Evolutionary conservation across 768 basidiomycete species (phyloP).

Genomic region (Rhizopogon vulgaris): DNA sequence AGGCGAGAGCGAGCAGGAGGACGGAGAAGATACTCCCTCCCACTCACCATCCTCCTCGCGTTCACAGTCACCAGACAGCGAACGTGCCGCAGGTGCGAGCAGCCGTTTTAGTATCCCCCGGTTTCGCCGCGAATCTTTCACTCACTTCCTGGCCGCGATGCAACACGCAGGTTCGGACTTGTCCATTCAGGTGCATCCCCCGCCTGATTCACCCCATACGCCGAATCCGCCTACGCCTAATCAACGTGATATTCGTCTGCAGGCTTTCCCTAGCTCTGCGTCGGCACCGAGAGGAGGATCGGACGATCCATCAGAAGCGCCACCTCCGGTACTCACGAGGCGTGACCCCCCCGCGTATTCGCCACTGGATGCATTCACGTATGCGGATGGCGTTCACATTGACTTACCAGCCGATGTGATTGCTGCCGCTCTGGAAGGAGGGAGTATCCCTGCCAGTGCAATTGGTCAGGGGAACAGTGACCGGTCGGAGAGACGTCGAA

Average conservation of each 20-base stretch:
- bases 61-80: conserved; percentile 51
- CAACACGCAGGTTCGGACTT: conserved; percentile 63
- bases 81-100: conserved; percentile 70
- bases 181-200: conserved; percentile 66
- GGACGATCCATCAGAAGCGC: conserved; percentile 22
- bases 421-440: conserved; percentile 79
- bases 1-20: conserved; percentile 16
- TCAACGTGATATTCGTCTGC: conserved; percentile 74
- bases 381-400: conserved; percentile 85
- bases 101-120: conserved; percentile 75
- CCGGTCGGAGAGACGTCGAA: conserved; percentile 52
- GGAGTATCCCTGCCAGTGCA: conserved; percentile 50
- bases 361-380: conserved; percentile 79
- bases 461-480: conserved; percentile 44
- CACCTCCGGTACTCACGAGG: conserved; percentile 34
- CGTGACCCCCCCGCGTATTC: conserved; percentile 84
- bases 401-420: conserved; percentile 92
- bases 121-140: conserved; percentile 57
- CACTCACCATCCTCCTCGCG: conserved; percentile 31
- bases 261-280: conserved; percentile 43
- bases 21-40: conserved; percentile 20
- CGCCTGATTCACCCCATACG: conserved; percentile 73
- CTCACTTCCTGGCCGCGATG: conserved; percentile 53
- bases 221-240: conserved; percentile 86
- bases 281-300: conserved; percentile 9